A percentile compares a stretch with the other conserved stretches of the same genome.
Conservation (phyloP, 352 stramenopile species). For the Phytophthora multivora region DNA sequence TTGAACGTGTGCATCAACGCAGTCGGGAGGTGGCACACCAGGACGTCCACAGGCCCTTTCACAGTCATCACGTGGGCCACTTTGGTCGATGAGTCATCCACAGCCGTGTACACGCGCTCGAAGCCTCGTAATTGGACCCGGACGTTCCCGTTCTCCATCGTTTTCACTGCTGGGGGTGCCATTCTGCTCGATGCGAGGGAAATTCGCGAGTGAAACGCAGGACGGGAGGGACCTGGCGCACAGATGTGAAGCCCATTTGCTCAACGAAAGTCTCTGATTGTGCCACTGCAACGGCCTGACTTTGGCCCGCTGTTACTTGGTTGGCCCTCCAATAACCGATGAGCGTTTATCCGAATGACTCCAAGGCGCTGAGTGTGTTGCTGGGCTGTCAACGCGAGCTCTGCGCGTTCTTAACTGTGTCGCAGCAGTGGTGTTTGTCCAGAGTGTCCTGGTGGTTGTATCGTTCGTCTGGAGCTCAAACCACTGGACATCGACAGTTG, state of each 20-base stretch:
- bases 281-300: slow-evolving; percentile 4
- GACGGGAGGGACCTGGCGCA: background rate
- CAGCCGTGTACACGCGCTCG: slow-evolving; percentile 30
- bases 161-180: slow-evolving; percentile 8
- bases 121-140: slow-evolving; percentile 34
- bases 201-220: slow-evolving; percentile 14
- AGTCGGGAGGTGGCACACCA: slow-evolving; percentile 22
- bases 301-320: slow-evolving; percentile 11
- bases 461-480: background rate
- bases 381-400: slow-evolving; percentile 32
- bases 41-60: slow-evolving; percentile 1
- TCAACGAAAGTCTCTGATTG: slow-evolving; percentile 6
- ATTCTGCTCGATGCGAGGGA: slow-evolving; percentile 4
- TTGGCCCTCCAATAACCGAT: slow-evolving; percentile 21
- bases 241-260: slow-evolving; percentile 8
- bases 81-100: slow-evolving; percentile 33
- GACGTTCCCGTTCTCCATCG: slow-evolving; percentile 16
- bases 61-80: slow-evolving; percentile 35
- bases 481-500: background rate
- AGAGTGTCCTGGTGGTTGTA: slow-evolving; percentile 25
- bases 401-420: slow-evolving; percentile 6
- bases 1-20: slow-evolving; percentile 44
- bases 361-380: slow-evolving; percentile 29
- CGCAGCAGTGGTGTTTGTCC: slow-evolving; percentile 18
- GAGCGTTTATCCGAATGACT: slow-evolving; percentile 10